Evolutionary conservation across 352 stramenopile species (phyloP), one percentile per base, ranked within the genome.

Genomic region (Phytophthora niederhauseri): DNA sequence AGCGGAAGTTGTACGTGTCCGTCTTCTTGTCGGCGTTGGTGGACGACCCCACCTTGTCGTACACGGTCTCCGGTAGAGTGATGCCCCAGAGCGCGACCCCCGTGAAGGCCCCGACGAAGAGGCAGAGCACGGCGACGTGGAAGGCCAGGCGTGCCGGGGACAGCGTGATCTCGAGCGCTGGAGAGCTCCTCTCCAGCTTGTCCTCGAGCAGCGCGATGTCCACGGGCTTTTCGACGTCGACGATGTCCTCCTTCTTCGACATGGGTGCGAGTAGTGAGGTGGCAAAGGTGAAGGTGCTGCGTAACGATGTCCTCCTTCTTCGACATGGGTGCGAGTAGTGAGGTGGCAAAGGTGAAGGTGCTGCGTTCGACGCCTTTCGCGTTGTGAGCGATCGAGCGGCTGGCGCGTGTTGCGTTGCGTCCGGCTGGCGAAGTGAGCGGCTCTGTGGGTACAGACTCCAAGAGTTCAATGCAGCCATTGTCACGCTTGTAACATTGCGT

Each of bases 1-100:
- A 86, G 34, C 66, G 66, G 55, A 78, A 76, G 71, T 86, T 86
- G 73, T 73, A 82, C n/a, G 30, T 69, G 58, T 82, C 71, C 2
- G 80, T 78, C 34, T 69, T 57, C 9, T 70, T 54, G 28, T 85
- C 68, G 2, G 67, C 51, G 14, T 73, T 73, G 8, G 64, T 62
- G 58, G 75, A 82, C 11, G 70, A 69, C 2, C 75, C 73, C 14
- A 82, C 66, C 2, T 71, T 56, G 46, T 87, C 76, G 64, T 75
- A 76, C 20, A 87, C 59, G 22, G 62, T 78, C n/a, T 79, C 61
- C 2, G 54, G 61, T 7, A 81, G 50, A 0, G 62, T 55, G 46
- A 87, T 57, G 12, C 78, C 78, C 45, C 57, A 54, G 19, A 72
- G 74, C 1, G 71, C 70, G 11, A 79, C 46, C 24, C 62, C 59